Evolutionary conservation across 2,329 filamentous ascomycete genomes (phyloP).

Genomic region (Sphaerulina musiva): DNA sequence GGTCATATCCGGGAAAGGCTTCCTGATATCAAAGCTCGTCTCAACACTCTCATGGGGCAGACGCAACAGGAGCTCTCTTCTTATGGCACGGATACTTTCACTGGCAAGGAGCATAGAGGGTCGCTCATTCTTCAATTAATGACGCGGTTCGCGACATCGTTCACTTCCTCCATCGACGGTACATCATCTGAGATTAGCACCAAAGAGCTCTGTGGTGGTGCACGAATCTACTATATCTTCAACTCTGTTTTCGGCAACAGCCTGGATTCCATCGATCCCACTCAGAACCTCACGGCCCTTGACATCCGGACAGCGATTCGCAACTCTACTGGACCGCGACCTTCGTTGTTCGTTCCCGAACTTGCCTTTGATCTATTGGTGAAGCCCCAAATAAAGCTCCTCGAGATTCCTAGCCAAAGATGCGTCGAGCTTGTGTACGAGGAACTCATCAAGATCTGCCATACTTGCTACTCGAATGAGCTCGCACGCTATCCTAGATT

Average conservation of each 20-base stretch:
- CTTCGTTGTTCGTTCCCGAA: constrained; percentile 94
- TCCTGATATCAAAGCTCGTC: constrained; percentile 93
- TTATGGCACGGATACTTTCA: constrained; percentile 96
- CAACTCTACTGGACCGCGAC: constrained; percentile 92
- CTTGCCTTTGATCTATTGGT: constrained; percentile 96
- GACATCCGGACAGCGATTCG: constrained; percentile 96
- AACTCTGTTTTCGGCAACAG: constrained; percentile 98
- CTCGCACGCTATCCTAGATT: constrained; percentile 84
- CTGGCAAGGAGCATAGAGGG: constrained; percentile 90
- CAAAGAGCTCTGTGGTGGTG: constrained; percentile 91
- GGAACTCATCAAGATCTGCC: constrained; percentile 98
- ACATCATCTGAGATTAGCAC: constrained; percentile 98
- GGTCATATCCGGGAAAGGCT: constrained; percentile 88
- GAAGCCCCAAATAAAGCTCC: constrained; percentile 95
- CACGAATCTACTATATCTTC: constrained; percentile 97
- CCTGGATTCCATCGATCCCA: constrained; percentile 91
- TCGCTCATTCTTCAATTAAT: constrained; percentile 94
- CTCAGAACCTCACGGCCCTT: constrained; percentile 84
- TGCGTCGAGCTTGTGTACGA: constrained; percentile 98
- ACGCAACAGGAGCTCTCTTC: constrained; percentile 97
- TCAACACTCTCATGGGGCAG: constrained; percentile 99
- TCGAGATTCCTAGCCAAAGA: constrained; percentile 89
- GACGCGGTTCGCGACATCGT: constrained; percentile 95
- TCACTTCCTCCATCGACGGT: constrained; percentile 97
- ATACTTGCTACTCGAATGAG: constrained; percentile 94